Base-by-base conservation (phyloP, 805 yeast genomes). In the Suhomyces sp. region DNA sequence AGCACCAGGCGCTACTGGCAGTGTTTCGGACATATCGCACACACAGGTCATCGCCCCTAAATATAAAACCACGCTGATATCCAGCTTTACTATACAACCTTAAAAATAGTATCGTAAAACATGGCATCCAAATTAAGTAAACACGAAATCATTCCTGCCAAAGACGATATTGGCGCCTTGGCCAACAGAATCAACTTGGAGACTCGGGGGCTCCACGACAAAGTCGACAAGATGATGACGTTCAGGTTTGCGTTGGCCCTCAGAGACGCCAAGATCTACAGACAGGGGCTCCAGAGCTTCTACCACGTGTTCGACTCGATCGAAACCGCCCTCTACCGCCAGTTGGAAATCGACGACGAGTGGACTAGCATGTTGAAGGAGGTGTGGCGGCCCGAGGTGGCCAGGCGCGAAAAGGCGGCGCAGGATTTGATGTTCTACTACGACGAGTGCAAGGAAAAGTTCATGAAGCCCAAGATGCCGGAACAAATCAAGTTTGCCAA, bases 91-190 rank as follows among this genome's bases (percentile, higher is more conserved):
- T 2, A 17, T 19, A 19, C 42, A 19, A 38, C 24, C 13, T 38
- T 19, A 9, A 38, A 17, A 9, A 38, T 3, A 10, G 24, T 8
- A 38, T 38, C 8, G 22, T 26, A 9, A 23, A 12, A 24, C 19
- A 44, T 44, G 47, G 68, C 64, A 47, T 64, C 71, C 48, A 71
- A 70, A 51, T 59, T 70, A 46, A 59, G 61, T 36, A 74, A 71
- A 54, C 68, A 66, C 49, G 88, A 85, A 64, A 80, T 85, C 33
- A 78, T 89, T 31, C 96, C 96, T 2, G 77, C 83, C n/a, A 86
- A 86, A 52, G 80, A 81, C n/a, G 96, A 89, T 65, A 72, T 85
- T 15, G 96, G 92, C 24, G 96, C 96, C 6, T 74, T 89, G 49
- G 96, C 85, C 46, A 90, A 90, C 76, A 76, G 96, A 65, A 89